Evolutionary conservation across 75 land plant species (phyloP).

Genomic region (Sequoia sempervirens): DNA sequence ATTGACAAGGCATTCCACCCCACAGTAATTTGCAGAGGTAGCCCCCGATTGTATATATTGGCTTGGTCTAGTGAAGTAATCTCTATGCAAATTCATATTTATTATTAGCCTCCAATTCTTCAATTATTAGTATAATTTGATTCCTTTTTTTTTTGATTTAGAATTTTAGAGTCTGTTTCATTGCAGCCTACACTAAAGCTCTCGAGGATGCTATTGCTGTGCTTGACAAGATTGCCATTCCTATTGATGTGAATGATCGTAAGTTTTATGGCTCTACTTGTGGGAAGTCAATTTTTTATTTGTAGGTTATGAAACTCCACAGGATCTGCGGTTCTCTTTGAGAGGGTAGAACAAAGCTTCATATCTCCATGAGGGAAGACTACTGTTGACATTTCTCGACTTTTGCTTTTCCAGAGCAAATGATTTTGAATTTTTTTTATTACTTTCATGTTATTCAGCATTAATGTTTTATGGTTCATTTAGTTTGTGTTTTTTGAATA

Average conservation of each 20-base stretch:
- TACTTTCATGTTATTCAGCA: background rate
- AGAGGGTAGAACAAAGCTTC: background rate
- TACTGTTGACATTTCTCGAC: background rate
- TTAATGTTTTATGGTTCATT: background rate
- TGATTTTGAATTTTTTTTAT: background rate
- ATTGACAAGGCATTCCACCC: slow-evolving; percentile 89
- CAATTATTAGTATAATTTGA: background rate
- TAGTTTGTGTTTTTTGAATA: background rate
- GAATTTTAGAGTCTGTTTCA: background rate
- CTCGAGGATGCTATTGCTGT: background rate
- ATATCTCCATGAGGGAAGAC: background rate
- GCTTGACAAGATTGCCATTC: too few species aligned
- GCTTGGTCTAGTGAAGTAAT: background rate
- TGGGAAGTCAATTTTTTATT: background rate
- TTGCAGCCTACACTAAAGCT: slow-evolving; percentile 25
- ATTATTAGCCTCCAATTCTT: background rate
- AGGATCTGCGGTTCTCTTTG: background rate
- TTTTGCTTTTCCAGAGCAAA: background rate
- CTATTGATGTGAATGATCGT: slow-evolving; percentile 1
- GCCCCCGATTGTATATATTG: background rate
- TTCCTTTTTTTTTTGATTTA: background rate
- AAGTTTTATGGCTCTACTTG: slow-evolving; percentile 29
- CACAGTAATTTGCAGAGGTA: slow-evolving; percentile 95
- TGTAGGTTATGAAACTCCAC: background rate
- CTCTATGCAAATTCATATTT: background rate